A percentile compares a stretch with the other conserved stretches of the same genome.
Conservation (phyloP, 2,329 filamentous ascomycete species). For the Bretziella fagacearum region DNA sequence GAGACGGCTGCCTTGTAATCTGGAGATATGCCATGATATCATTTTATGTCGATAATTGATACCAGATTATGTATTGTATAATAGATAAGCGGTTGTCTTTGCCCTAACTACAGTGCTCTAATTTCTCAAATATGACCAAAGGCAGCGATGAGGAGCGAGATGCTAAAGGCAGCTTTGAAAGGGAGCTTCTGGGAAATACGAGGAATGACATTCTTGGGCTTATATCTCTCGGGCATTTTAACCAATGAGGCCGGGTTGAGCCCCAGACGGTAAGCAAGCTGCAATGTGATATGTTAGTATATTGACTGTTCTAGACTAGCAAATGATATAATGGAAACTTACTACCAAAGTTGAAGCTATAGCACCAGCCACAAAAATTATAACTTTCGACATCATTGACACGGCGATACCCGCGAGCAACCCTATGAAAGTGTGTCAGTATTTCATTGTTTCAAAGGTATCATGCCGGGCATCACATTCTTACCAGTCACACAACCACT, state of each 20-base stretch:
- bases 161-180: constrained; percentile 53
- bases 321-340: constrained; percentile 18
- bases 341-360: constrained; percentile 48
- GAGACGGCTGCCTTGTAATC: constrained; percentile 38
- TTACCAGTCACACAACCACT: constrained; percentile 36
- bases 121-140: constrained; percentile 32
- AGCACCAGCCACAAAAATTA: constrained; percentile 50
- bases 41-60: background rate
- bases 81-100: no score
- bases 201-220: constrained; percentile 7
- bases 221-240: constrained; percentile 16
- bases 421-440: constrained; percentile 25
- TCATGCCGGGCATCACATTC: constrained; percentile 12
- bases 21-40: background rate
- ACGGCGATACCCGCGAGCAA: constrained; percentile 48
- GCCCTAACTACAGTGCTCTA: background rate
- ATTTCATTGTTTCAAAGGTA: no score
- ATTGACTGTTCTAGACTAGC: background rate
- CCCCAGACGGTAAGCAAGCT: constrained; percentile 30
- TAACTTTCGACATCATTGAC: constrained; percentile 51
- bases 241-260: constrained; percentile 25
- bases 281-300: constrained; percentile 2
- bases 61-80: background rate
- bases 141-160: constrained; percentile 51
- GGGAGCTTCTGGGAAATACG: constrained; percentile 30